A percentile compares a stretch with the other conserved stretches of the same genome.
These are phyloP conservation scores for Populus trichocarpa DNA, from an alignment of 441 rosid species.

Conservation along the genomic window DNA sequence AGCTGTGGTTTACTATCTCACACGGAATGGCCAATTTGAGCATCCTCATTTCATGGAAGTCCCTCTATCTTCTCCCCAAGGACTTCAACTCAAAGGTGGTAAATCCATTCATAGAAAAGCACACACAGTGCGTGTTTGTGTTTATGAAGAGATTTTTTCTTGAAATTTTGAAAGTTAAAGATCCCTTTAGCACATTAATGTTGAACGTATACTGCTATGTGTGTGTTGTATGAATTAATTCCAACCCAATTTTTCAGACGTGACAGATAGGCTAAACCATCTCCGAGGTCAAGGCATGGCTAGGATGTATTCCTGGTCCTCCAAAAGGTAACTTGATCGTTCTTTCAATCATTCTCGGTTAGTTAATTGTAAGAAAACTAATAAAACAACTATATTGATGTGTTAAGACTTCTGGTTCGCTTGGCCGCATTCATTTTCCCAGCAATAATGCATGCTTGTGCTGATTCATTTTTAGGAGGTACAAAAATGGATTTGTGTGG, in stretches of 20 bases:
- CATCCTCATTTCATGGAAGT: constrained; percentile 92
- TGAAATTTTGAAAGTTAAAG: not conserved
- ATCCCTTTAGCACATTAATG: not conserved
- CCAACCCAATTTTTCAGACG: not conserved
- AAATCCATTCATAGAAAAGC: not conserved
- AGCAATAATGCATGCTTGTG: not conserved
- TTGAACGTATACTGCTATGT: not conserved
- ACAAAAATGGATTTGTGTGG: constrained; percentile 4
- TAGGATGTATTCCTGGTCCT: constrained; percentile 1
- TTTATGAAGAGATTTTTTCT: not conserved
- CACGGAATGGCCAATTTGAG: constrained; percentile 80
- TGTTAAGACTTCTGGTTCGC: not conserved
- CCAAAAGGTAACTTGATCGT: not conserved
- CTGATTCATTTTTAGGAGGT: not conserved
- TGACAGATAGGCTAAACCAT: not conserved
- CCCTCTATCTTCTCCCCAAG: constrained; percentile 56
- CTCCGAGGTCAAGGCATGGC: constrained; percentile 5
- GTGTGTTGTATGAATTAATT: not conserved
- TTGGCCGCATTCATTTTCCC: not conserved
- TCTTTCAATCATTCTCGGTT: not conserved
- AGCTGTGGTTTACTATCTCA: constrained; percentile 71
- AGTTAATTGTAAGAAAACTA: not conserved
- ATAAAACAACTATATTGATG: not conserved
- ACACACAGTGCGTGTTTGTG: not conserved
- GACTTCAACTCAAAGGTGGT: constrained; percentile 74